Base-by-base conservation (phyloP, 1,284 basidiomycete genomes). In the Fomitopsis schrenkii region DNA sequence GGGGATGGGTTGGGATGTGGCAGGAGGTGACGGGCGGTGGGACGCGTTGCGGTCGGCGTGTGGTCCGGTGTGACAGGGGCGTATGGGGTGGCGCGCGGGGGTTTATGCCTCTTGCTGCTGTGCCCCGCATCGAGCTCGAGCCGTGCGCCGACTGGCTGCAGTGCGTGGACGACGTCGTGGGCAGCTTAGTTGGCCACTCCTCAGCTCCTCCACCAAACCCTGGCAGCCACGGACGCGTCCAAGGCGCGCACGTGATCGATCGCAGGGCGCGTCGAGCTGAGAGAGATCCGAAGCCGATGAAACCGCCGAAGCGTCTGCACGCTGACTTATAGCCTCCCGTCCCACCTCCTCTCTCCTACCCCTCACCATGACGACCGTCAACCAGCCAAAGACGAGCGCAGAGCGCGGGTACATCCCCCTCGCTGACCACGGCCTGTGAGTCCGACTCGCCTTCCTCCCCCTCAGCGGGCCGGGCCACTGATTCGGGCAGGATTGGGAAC, bases 401-500 rank as follows among this genome's bases (percentile, higher is more conserved):
- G 68, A 67, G 14, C 62, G 68, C 30, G 70, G 64, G 17, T 71
- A 71, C 63, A 67, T 70, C 15, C 59, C 67, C 30, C 59, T 71
- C 55, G 68, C 68, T 3, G 70, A 71, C 53, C 70, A 71, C 44
- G 70, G 65, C 55, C 60, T 71, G 70, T 71, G 59, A 67, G 70
- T n/a, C n/a, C n/a, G n/a, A n/a, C n/a, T 59, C 30, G 8, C 28
- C 22, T 26, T n/a, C 3, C n/a, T 12, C 5, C 4, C 17, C 22
- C 30, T 33, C 12, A 14, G 28, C 17, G 12, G n/a, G 15, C 14
- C 45, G 22, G 33, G 12, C 54, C 17, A 40, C 26, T 55, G 5
- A n/a, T 30, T n/a, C n/a, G 12, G 14, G 33, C 40, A 91, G 90
- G 46, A 93, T 93, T 63, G 91, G 91, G 7, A 93, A 93, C 71